Evolutionary conservation across 2,329 filamentous ascomycete species (phyloP), one percentile per base, ranked within the genome.

Genomic region (Cordyceps fumosorosea): DNA sequence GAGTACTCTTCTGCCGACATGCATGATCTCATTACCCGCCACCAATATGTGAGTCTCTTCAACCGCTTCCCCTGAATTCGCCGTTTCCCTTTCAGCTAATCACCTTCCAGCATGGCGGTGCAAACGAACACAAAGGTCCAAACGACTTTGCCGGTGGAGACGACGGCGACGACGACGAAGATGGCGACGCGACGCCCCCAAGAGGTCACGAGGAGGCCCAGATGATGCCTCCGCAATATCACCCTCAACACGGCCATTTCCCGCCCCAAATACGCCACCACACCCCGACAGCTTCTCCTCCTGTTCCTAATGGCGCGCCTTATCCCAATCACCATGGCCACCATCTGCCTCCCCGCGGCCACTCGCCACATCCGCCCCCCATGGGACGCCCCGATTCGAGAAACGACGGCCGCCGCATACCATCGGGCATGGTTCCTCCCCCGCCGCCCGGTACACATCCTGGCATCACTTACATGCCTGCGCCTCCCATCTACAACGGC

Each of bases 1-100:
- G 92, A 99, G 76, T 99, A 96, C 75, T 98, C 93, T 14, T 98
- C 93, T 20, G 82, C 86, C 69, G 91, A 97, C 75, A 96, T 99
- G 84, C 89, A 89, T 74, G 91, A 97, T 66, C 90, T 96, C 56
- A 86, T 99, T 67, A 84, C 85, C 57, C 85, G 91, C 73, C 96
- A 96, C 73, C 88, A 92, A 85, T 96, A 93, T 76, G 93, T 97
- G 80, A 70, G 91, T 85, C 57, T 16, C 14, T 12, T n/a, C n/a
- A 5, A 16, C 18, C 5, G 50, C 63, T 26, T 57, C 40, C 40
- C 40, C 40, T n/a, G 34, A 14, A 3, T 11, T 63, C 40, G 18
- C 26, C 62, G 26, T 50, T 60, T 48, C 62, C 52, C 20, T n/a
- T 37, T 16, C 52, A 14, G 18, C 64, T 68, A 64, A 70, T 60